Percentiles rank a stretch among this genome's conserved stretches.
These are phyloP conservation scores for Ceratocystis huliohia DNA, from an alignment of 2,329 filamentous ascomycete genomes.

Conservation along the genomic window DNA sequence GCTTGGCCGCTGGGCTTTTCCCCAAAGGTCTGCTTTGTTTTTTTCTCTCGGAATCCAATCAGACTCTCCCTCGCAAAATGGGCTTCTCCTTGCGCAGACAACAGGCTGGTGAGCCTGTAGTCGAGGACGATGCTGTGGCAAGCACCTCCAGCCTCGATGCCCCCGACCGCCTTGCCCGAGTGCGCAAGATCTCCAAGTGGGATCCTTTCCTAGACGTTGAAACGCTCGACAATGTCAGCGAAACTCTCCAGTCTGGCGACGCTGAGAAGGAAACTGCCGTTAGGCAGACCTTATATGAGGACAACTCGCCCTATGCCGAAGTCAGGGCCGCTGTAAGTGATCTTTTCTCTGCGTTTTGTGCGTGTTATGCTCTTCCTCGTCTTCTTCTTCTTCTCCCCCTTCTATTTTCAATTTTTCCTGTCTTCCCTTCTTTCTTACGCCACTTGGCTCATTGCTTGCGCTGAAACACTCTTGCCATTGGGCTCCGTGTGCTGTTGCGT, in stretches of 20 bases:
- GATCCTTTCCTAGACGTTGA: slow-evolving; percentile 45
- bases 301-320: slow-evolving; percentile 46
- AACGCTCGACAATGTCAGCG: slow-evolving; percentile 40
- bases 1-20: slow-evolving; percentile 1
- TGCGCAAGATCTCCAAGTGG: slow-evolving; percentile 33
- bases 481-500: no score
- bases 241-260: slow-evolving; percentile 34
- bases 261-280: slow-evolving; percentile 35
- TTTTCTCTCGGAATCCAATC: slow-evolving; percentile 14
- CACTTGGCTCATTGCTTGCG: no score
- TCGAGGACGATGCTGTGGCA: slow-evolving; percentile 1
- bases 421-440: neutral
- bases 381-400: neutral
- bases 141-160: slow-evolving; percentile 13
- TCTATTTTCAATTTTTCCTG: slow-evolving; percentile 29
- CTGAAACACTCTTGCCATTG: no score
- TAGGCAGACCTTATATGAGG: slow-evolving; percentile 36
- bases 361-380: slow-evolving; percentile 29
- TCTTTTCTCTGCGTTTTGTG: slow-evolving; percentile 31
- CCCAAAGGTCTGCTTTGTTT: slow-evolving; percentile 11
- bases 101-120: slow-evolving; percentile 13
- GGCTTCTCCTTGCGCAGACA: slow-evolving; percentile 19
- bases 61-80: slow-evolving; percentile 10
- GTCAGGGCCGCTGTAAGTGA: slow-evolving; percentile 28
- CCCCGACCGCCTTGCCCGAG: slow-evolving; percentile 13